phyloP scores from a whole-genome alignment of 108 stramenopile species.

The Nitzschia sp. region DNA sequence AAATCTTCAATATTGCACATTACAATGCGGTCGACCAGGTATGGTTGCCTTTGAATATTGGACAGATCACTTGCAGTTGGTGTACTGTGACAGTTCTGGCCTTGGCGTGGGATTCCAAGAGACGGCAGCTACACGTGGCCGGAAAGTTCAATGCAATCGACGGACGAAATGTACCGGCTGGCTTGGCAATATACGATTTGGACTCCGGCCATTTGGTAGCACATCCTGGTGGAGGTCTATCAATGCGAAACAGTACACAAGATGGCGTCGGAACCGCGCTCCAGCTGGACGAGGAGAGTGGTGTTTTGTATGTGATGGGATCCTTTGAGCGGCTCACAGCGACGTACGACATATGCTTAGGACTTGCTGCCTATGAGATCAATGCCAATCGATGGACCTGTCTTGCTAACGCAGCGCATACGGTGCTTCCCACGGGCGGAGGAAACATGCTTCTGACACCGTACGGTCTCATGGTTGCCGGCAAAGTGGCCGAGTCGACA shows the following conservation, averaged over 20 bases:
- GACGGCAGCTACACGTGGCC: constrained; percentile 83
- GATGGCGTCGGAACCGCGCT: constrained; percentile 86
- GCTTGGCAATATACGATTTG: constrained; percentile 84
- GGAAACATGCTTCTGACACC: constrained; percentile 89
- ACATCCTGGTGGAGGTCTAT: constrained; percentile 86
- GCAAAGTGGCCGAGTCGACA: constrained; percentile 62
- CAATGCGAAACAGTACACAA: constrained; percentile 74
- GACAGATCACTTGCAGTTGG: constrained; percentile 92
- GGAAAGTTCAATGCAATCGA: constrained; percentile 92
- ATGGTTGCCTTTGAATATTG: constrained; percentile 88
- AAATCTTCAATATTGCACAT: constrained; percentile 93
- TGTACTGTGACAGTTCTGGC: constrained; percentile 89
- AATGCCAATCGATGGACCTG: constrained; percentile 83
- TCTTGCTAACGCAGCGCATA: constrained; percentile 77
- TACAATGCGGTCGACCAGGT: constrained; percentile 83
- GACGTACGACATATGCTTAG: constrained; percentile 59
- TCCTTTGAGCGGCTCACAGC: constrained; percentile 81
- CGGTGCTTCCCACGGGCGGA: constrained; percentile 80
- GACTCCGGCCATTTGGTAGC: constrained; percentile 83
- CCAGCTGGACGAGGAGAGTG: constrained; percentile 80
- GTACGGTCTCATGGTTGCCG: constrained; percentile 87
- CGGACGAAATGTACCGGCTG: constrained; percentile 81
- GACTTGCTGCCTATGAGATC: constrained; percentile 86
- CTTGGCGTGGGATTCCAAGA: constrained; percentile 89
- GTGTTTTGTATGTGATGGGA: constrained; percentile 90